Evolutionary conservation across 176 grass and related monocot genomes (phyloP).

Genomic region (Oryza glumipatula): DNA sequence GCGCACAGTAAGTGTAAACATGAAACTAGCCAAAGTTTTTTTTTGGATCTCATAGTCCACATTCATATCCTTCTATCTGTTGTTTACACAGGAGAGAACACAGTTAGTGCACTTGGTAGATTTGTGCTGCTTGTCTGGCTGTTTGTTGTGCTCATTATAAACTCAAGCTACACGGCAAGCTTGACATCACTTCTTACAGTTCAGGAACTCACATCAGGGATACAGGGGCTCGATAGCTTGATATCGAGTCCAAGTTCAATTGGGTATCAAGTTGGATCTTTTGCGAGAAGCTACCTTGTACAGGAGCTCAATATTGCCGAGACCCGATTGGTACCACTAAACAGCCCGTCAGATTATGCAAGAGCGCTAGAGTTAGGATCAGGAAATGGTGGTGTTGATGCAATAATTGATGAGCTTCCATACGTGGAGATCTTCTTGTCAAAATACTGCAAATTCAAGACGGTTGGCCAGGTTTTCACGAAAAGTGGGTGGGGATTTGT

Average conservation of each 20-base stretch:
- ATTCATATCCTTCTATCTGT: slow-evolving; percentile 44
- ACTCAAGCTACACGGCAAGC: slow-evolving; percentile 92
- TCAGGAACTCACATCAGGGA: slow-evolving; percentile 77
- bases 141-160: slow-evolving; percentile 89
- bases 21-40: slow-evolving; percentile 35
- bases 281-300: slow-evolving; percentile 74
- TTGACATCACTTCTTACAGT: slow-evolving; percentile 94
- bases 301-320: slow-evolving; percentile 64
- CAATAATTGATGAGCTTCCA: slow-evolving; percentile 91
- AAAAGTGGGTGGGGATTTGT: slow-evolving; percentile 99
- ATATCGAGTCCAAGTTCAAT: slow-evolving; percentile 62
- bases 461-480: slow-evolving; percentile 80
- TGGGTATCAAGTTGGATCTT: slow-evolving; percentile 85
- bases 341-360: slow-evolving; percentile 75
- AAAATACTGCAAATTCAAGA: slow-evolving; percentile 84
- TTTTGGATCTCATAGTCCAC: slow-evolving; percentile 8
- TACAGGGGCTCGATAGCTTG: slow-evolving; percentile 77
- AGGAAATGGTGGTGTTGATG: slow-evolving; percentile 79
- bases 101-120: slow-evolving; percentile 78
- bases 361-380: slow-evolving; percentile 76
- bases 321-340: slow-evolving; percentile 61
- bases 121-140: slow-evolving; percentile 85
- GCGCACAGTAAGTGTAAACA: slow-evolving; percentile 69
- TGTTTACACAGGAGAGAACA: slow-evolving; percentile 83
- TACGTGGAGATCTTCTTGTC: slow-evolving; percentile 82